These are phyloP conservation scores for Prunus mume DNA, from an alignment of 306 rosid genomes.

Conservation along the genomic window DNA sequence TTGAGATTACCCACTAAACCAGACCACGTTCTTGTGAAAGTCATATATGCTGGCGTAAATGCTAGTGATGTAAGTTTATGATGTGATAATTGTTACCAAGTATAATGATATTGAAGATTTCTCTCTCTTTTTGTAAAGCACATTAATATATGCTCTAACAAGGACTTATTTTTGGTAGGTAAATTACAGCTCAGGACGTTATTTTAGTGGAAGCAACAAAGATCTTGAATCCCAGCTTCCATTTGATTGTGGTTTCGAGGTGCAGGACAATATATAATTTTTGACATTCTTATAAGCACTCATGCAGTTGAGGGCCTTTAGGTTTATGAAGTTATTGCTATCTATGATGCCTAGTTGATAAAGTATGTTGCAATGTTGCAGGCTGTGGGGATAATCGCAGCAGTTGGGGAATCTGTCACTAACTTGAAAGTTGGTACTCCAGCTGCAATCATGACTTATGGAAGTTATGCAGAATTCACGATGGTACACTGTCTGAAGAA, in stretches of 20 bases:
- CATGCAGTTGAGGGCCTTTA: neutral
- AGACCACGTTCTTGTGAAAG: constrained; percentile 71
- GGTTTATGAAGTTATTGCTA: neutral
- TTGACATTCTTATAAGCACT: neutral
- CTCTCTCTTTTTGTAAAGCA: neutral
- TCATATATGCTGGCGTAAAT: constrained; percentile 92
- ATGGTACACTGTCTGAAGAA: constrained; percentile 33
- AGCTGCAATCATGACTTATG: constrained; percentile 84
- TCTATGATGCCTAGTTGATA: constrained; percentile 16
- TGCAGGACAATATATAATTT: constrained; percentile 26
- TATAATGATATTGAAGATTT: neutral
- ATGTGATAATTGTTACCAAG: constrained; percentile 2
- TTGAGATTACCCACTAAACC: constrained; percentile 69
- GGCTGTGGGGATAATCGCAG: constrained; percentile 92
- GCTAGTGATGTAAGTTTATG: constrained; percentile 91
- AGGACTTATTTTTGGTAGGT: constrained; percentile 52
- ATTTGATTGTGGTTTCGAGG: constrained; percentile 99
- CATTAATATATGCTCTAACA: constrained; percentile 23
- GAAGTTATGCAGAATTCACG: constrained; percentile 85
- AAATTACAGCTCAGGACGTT: constrained; percentile 93
- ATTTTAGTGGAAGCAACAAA: constrained; percentile 56
- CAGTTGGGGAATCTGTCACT: constrained; percentile 74
- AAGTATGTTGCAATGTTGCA: constrained; percentile 32
- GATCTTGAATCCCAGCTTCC: constrained; percentile 66
- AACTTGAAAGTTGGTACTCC: constrained; percentile 80